Conservation (phyloP, 352 stramenopile genomes). For the Phytophthora aleatoria region DNA sequence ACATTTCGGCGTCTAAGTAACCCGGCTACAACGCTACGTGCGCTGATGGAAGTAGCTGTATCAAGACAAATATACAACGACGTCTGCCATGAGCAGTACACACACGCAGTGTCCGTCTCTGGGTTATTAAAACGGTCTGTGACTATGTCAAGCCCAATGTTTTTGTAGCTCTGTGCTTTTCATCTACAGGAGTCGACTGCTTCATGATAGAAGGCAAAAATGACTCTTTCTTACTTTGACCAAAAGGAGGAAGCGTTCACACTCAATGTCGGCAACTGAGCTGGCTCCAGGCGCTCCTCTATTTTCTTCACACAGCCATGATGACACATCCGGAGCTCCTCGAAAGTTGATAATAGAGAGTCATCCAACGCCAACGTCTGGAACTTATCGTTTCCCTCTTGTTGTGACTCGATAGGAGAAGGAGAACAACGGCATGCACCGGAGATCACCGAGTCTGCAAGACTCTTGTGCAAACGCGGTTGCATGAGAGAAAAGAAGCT, state of each 20-base stretch:
- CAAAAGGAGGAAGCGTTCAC: slow-evolving; percentile 67
- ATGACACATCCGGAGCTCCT: slow-evolving; percentile 65
- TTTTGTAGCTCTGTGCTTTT: too few species aligned
- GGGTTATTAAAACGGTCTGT: not conserved
- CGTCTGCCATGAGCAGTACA: too few species aligned
- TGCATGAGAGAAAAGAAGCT: slow-evolving; percentile 69
- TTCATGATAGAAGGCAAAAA: too few species aligned
- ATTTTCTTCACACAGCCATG: slow-evolving; percentile 71
- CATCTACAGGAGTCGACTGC: too few species aligned
- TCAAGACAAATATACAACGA: not conserved
- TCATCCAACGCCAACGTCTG: not conserved
- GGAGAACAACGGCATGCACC: slow-evolving; percentile 48
- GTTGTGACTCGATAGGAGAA: not conserved
- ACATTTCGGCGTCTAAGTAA: slow-evolving; percentile 88
- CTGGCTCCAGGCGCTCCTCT: slow-evolving; percentile 33
- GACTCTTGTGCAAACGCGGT: slow-evolving; percentile 52
- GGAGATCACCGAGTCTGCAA: slow-evolving; percentile 46
- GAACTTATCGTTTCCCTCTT: not conserved
- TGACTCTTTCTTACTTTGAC: slow-evolving; percentile 17
- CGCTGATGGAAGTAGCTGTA: not conserved
- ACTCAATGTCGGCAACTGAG: slow-evolving; percentile 51
- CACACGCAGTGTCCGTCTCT: not conserved
- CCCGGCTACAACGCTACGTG: not conserved
- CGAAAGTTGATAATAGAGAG: slow-evolving; percentile 33
- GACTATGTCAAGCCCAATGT: not conserved